Conservation (phyloP, 768 basidiomycete species). For the Suillus subaureus region DNA sequence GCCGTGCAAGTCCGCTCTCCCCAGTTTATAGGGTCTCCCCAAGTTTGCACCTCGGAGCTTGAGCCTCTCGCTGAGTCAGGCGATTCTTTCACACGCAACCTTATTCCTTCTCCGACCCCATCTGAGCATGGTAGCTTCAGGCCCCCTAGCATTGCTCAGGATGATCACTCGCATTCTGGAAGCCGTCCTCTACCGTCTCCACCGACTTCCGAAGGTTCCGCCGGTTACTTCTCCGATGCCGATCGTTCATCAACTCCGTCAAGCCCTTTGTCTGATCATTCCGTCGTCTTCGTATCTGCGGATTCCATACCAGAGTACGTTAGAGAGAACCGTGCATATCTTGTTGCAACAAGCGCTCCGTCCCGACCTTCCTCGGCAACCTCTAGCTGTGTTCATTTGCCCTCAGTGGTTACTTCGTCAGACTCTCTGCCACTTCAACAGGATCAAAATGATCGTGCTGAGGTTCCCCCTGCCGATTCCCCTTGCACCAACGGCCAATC, state of each 20-base stretch:
- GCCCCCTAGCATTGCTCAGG: not conserved
- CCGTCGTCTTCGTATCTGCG: slow-evolving; percentile 32
- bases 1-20: not conserved
- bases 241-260: slow-evolving; percentile 2
- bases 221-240: not conserved
- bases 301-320: slow-evolving; percentile 33
- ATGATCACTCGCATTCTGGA: not conserved
- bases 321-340: slow-evolving; percentile 31
- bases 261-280: slow-evolving; percentile 20
- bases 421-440: slow-evolving; percentile 19
- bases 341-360: slow-evolving; percentile 32
- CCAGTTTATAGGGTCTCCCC: not conserved
- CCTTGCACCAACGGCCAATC: slow-evolving; percentile 3
- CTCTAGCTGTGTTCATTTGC: slow-evolving; percentile 19
- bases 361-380: slow-evolving; percentile 22
- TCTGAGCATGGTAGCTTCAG: slow-evolving; percentile 29
- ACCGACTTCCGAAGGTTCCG: not conserved
- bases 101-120: slow-evolving; percentile 26
- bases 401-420: slow-evolving; percentile 26
- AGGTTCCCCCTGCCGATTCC: not conserved
- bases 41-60: not conserved
- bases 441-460: slow-evolving; percentile 2
- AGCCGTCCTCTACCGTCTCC: not conserved
- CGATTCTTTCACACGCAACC: not conserved
- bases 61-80: not conserved